A percentile compares a stretch with the other conserved stretches of the same genome.
Conservation (phyloP, 257 asterid species). For the Fraxinus anomala region DNA sequence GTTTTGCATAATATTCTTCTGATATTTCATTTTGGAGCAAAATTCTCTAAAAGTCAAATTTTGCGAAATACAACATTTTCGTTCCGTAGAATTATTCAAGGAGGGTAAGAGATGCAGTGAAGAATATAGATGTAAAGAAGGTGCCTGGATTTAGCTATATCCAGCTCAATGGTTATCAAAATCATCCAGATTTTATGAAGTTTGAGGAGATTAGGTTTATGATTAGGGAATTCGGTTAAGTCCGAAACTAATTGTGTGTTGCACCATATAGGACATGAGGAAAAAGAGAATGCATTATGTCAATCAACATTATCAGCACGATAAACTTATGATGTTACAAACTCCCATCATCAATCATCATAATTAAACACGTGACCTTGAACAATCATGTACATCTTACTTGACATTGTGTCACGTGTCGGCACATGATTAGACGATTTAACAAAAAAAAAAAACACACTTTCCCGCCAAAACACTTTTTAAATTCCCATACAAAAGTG, state of each 20-base stretch:
- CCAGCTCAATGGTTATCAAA: conserved; percentile 65
- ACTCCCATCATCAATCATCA: conserved; percentile 11
- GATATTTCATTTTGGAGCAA: too few relatives aligned
- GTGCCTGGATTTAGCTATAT: conserved; percentile 81
- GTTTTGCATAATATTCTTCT: too few relatives aligned
- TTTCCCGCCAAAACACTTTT: too few relatives aligned
- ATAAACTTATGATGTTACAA: too few relatives aligned
- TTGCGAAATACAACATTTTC: too few relatives aligned
- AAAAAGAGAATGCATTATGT: conserved; percentile 76
- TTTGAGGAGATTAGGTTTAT: conserved; percentile 63
- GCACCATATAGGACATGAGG: conserved; percentile 84
- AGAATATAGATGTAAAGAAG: conserved; percentile 61
- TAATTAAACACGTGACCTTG: conserved; percentile 19
- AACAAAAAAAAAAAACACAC: too few relatives aligned
- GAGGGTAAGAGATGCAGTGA: conserved; percentile 53
- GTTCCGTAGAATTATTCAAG: too few relatives aligned
- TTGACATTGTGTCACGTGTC: too few relatives aligned
- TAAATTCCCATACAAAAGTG: too few relatives aligned
- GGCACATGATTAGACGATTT: too few relatives aligned
- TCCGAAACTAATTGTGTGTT: conserved; percentile 68
- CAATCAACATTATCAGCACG: background rate
- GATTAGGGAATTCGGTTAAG: conserved; percentile 65
- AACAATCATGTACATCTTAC: too few relatives aligned
- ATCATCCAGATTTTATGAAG: conserved; percentile 54
- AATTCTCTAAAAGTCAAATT: too few relatives aligned